phyloP scores from a whole-genome alignment of 139 green algal genomes.

The Mesotaenium endlicherianum region DNA sequence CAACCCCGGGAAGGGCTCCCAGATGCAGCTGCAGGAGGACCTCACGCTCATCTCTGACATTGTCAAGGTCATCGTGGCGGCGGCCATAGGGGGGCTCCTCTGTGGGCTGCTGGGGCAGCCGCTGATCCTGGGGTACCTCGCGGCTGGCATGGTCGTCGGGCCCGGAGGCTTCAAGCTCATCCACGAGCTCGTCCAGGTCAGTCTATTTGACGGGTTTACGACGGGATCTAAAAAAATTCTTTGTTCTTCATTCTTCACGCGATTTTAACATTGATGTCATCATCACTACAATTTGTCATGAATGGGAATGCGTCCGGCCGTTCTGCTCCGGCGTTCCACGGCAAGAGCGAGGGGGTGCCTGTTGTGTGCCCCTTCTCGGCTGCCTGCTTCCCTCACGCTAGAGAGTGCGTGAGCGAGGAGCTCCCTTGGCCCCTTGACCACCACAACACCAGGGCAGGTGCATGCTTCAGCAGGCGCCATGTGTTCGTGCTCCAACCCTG shows the following conservation, averaged over 20 bases:
- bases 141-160: slow-evolving; percentile 84
- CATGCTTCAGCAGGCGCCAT: too few relatives aligned
- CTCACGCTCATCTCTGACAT: slow-evolving; percentile 82
- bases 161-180: slow-evolving; percentile 82
- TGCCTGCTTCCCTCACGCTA: too few relatives aligned
- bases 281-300: too few relatives aligned
- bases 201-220: not conserved
- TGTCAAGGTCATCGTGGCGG: slow-evolving; percentile 57
- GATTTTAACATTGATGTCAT: too few relatives aligned
- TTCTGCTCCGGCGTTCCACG: too few relatives aligned
- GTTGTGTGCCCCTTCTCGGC: too few relatives aligned
- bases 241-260: slow-evolving; percentile 8
- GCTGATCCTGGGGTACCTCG: slow-evolving; percentile 79
- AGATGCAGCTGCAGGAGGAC: slow-evolving; percentile 85
- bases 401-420: too few relatives aligned
- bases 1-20: slow-evolving; percentile 68
- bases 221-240: not conserved
- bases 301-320: too few relatives aligned
- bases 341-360: too few relatives aligned
- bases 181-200: slow-evolving; percentile 81
- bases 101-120: slow-evolving; percentile 83
- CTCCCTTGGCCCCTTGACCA: too few relatives aligned
- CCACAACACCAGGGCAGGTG: too few relatives aligned
- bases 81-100: slow-evolving; percentile 65
- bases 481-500: too few relatives aligned